Base-by-base conservation (phyloP, 2,329 filamentous ascomycete genomes). In the Xylariaceae sp. region DNA sequence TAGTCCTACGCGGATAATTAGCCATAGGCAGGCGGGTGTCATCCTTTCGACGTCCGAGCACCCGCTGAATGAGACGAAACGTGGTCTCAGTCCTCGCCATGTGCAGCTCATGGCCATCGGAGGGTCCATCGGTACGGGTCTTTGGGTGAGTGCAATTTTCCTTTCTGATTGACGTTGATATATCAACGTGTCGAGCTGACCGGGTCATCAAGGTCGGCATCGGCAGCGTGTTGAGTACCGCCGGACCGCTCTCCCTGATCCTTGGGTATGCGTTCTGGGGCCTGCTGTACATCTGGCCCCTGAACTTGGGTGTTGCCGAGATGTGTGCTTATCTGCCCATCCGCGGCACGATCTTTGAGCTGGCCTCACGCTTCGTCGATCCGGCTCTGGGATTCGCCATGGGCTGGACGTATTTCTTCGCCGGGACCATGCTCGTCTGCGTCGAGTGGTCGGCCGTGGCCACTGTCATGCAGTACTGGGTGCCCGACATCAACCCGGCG, bases 271-370 rank as follows among this genome's bases (percentile, higher is more conserved):
- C 75, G 47, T 71, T 77, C 65, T 79, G 75, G 75, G 76, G 75
- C 46, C 54, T 75, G 40, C 70, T 74, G 59, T 78, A 74, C 68
- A 71, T 78, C 63, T 79, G 75, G 76, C 77, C 75, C 12, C 63
- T 71, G 46, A 74, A 77, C 70, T 63, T 79, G 57, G 76, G 72
- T 60, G 75, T 85, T 32, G 82, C 80, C n/a, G 81, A 84, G 64
- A 75, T 84, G 72, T 78, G 80, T 1, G 83, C 81, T 0, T 64
- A 82, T 1, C 81, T 81, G 42, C 81, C 80, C 0, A 77, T 79
- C 0, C 76, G 77, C n/a, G 80, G 81, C 6, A 77, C 78, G 0
- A 82, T 83, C 61, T 78, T 79, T 23, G 77, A 77, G 32, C 75
- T 82, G 44, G 79, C 79, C 0, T 77, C 78, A 18, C 73, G 81